Base-by-base conservation (phyloP, 2,329 filamentous ascomycete genomes). In the Diaporthe vaccinii region DNA sequence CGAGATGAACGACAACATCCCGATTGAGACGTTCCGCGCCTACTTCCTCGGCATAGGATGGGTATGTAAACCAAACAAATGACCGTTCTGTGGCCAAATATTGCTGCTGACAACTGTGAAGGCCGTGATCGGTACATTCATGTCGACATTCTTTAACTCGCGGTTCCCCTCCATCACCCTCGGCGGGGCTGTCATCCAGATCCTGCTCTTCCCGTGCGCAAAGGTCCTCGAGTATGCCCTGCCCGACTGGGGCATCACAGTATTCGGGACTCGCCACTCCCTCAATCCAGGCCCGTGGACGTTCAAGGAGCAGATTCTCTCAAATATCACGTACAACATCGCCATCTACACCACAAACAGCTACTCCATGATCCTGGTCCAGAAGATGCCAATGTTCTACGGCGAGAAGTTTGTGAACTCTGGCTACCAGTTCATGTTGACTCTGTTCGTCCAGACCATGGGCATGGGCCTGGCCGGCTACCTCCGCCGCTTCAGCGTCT, bases 181-280 rank as follows among this genome's bases (percentile, higher is more conserved):
- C 9, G 80, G 78, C 70, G 80, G 83, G 9, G 80, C 81, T 12
- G 84, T 86, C 8, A 84, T 85, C 68, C 87, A 88, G 79, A 85
- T 88, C 57, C 80, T 88, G 4, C 82, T 88, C 0, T 88, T 83
- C 25, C 88, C 88, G 0, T 83, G 86, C 28, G 88, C 85, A 7
- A 85, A 85, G 57, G 80, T 84, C 10, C 81, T 88, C 46, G 86
- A 86, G 17, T 84, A 78, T 55, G 76, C 82, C 20, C 78, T 90
- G 0, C 88, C 88, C 0, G 84, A 86, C 70, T 87, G 85, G 82
- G 84, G 85, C 5, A 75, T 89, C 73, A 85, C 82, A 0, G 71
- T 88, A 7, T 82, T 82, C 9, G 84, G 84, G 25, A 83, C 82
- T 1, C 80, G 82, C 25, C 81, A 82, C 76, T 83, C 84, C 2